Evolutionary conservation across 495 filamentous ascomycete genomes (phyloP).

Genomic region (Aspergillus carlsbadensis): DNA sequence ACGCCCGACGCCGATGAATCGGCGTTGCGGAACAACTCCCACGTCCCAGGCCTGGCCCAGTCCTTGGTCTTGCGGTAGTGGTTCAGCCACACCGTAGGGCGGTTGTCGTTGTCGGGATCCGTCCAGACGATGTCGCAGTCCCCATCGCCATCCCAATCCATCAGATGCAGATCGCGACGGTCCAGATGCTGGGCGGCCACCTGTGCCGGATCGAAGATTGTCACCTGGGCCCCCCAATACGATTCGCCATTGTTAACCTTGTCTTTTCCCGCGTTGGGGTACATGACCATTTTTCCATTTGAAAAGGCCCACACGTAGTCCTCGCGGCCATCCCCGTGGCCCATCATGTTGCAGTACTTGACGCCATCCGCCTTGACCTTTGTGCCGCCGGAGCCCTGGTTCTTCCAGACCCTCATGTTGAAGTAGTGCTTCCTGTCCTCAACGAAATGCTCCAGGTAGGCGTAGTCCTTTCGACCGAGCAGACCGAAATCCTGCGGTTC

Average conservation of each 20-base stretch:
- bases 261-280: background rate
- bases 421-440: no score
- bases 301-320: slow-evolving; percentile 9
- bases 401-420: slow-evolving; percentile 3
- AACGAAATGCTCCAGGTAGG: background rate
- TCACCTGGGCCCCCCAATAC: background rate
- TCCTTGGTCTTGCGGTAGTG: background rate
- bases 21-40: background rate
- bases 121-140: slow-evolving; percentile 9
- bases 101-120: background rate
- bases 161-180: slow-evolving; percentile 2
- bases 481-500: background rate
- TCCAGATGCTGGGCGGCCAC: background rate
- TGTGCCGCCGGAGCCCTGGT: background rate
- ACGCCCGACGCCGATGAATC: background rate
- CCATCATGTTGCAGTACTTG: slow-evolving; percentile 10
- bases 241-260: background rate
- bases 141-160: slow-evolving; percentile 1
- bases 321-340: background rate
- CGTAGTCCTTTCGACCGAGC: background rate
- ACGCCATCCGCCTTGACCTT: slow-evolving; percentile 9
- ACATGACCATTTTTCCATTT: background rate
- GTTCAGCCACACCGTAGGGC: background rate
- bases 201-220: background rate
- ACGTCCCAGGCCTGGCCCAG: background rate